Evolutionary conservation across 345 rosid genomes (phyloP), one percentile per base, ranked within the genome.

Genomic region (Linum tenue): DNA sequence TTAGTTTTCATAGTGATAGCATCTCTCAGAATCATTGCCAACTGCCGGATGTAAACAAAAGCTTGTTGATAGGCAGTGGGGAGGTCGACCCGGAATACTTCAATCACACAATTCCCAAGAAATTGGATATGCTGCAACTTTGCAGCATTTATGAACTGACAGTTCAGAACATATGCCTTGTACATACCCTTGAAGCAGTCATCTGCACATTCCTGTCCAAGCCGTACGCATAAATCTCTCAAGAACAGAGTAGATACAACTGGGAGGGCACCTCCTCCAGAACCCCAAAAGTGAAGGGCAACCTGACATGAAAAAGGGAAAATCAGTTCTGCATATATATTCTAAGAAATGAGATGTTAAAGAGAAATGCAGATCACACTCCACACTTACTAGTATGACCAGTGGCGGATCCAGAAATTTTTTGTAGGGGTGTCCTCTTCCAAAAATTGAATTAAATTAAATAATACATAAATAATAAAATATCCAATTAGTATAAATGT

Each of bases 201-300:
- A 68, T 94, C 99, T 68, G 89, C 67, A 79, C 86, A 84, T 62
- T 88, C 90, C 36, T 84, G 69, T 70, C 97, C 97, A 62, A 86
- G 74, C 37, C 91, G 89, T 67, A 90, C 56, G 73, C 99, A 90
- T 53, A 94, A 64, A 62, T 90, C 95, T 75, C 99, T 84, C 40
- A 94, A 63, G 75, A 94, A 90, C 38, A 94, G 81, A 68, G 91
- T 81, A 48, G 97, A 83, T 57, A 90, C 91, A 73, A 88, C 83
- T 57, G 99, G 83, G 43, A 94, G 90, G 15, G 91, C 75, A 64
- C 89, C 92, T 72, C 84, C 85, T 64, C 96, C 96, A 1, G 99
- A 86, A 56, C 99, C 96, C 99, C 97, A 94, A 76, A 90, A 94
- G 74, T 90, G 99, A 80, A 94, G 90, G 44, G 79, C 82, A 56